phyloP scores from a whole-genome alignment of 2,329 filamentous ascomycete genomes.

The Eurotiales sp. region DNA sequence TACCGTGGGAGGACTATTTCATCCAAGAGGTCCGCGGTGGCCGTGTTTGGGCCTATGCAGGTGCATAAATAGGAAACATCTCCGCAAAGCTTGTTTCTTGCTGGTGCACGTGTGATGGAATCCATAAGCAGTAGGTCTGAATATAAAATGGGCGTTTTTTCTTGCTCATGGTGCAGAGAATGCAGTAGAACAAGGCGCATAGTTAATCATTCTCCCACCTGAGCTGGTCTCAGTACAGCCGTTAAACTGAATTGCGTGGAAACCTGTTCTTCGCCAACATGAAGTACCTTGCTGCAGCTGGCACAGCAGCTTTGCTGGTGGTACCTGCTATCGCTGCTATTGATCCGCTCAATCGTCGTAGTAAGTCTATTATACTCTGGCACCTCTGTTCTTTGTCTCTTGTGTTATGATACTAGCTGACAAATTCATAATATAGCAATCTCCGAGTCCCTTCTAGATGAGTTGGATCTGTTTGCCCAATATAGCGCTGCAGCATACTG shows the following conservation, averaged over 20 bases:
- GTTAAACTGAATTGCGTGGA: not conserved
- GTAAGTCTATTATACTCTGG: constrained; percentile 1
- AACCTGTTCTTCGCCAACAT: not conserved
- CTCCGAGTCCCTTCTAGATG: constrained; percentile 30
- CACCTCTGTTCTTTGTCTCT: not conserved
- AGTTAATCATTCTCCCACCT: not conserved
- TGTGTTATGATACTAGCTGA: not conserved
- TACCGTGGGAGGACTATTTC: not conserved
- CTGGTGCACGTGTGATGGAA: not conserved
- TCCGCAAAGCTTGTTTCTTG: not conserved
- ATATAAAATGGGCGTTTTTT: not conserved
- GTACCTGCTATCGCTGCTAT: constrained; percentile 1
- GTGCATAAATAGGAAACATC: not conserved
- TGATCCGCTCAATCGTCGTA: constrained; percentile 1
- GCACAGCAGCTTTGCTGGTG: not conserved
- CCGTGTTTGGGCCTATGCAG: not conserved
- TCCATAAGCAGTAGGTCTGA: too few species aligned
- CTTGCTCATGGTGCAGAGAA: not conserved
- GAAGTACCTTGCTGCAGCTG: not conserved
- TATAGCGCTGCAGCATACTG: constrained; percentile 55
- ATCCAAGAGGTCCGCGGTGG: too few species aligned
- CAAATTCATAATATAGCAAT: not conserved
- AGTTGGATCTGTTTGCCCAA: constrained; percentile 48
- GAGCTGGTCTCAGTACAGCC: constrained; percentile 15
- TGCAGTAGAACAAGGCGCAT: not conserved